Evolutionary conservation across 2,329 filamentous ascomycete species (phyloP).

Genomic region (Neofusicoccum umdonicola): DNA sequence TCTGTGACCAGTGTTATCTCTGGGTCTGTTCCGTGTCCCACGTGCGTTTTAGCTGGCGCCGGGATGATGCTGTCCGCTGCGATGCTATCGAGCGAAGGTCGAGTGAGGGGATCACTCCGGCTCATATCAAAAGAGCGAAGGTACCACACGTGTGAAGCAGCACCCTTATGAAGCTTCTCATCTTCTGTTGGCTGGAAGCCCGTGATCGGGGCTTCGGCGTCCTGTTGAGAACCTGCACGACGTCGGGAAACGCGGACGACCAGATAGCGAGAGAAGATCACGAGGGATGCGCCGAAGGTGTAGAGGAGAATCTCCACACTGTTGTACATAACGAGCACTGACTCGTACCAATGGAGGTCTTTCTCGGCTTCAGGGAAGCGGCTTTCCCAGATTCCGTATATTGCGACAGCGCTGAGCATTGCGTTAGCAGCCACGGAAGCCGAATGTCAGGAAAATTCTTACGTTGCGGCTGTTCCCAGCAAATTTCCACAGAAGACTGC

Average conservation of each 20-base stretch:
- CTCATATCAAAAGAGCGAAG: neutral
- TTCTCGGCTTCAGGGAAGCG: neutral
- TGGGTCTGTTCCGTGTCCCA: too few species aligned
- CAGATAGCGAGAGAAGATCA: constrained; percentile 2
- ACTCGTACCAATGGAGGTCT: neutral
- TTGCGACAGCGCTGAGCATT: neutral
- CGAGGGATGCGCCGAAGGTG: constrained; percentile 6
- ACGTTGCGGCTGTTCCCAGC: neutral
- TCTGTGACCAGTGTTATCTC: too few species aligned
- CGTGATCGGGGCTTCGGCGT: neutral
- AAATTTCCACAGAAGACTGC: neutral
- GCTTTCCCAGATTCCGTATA: constrained; percentile 4
- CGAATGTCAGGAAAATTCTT: neutral
- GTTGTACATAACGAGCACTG: constrained; percentile 9
- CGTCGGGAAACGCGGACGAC: neutral
- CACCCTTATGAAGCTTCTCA: neutral
- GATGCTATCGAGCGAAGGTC: too few species aligned
- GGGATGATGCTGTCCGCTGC: too few species aligned
- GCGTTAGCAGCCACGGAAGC: neutral
- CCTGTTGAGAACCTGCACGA: neutral
- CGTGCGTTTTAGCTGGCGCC: too few species aligned
- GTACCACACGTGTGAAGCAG: neutral
- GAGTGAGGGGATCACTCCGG: neutral
- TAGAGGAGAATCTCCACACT: constrained; percentile 10
- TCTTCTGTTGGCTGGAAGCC: neutral